Percentiles rank a stretch among this genome's conserved stretches.
Evolutionary conservation across 805 yeast genomes (phyloP).

Genomic region (Cyberlindnera japonica): DNA sequence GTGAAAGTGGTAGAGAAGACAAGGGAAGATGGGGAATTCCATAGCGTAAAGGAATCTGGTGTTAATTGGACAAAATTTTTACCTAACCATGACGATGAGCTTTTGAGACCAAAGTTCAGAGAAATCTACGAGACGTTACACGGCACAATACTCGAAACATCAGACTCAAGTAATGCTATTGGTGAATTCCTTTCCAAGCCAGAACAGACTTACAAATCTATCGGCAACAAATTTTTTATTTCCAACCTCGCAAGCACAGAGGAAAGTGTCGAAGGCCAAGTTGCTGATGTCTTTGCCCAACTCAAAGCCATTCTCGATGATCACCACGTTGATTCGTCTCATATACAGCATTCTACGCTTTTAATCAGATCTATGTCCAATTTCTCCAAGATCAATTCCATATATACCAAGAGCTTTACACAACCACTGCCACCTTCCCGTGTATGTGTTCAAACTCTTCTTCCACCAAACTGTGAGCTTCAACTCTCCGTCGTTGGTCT

Average conservation of each 20-base stretch:
- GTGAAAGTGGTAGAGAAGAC: conserved; percentile 46
- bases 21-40: conserved; percentile 22
- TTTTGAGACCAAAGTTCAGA: conserved; percentile 41
- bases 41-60: conserved; percentile 17
- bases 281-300: conserved; percentile 44
- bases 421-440: conserved; percentile 82
- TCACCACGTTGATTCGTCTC: conserved; percentile 35
- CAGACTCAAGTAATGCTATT: neutral
- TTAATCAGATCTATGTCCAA: conserved; percentile 59
- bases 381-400: conserved; percentile 57
- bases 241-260: conserved; percentile 38
- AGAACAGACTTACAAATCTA: neutral
- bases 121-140: conserved; percentile 28
- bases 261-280: conserved; percentile 40
- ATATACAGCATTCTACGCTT: conserved; percentile 58
- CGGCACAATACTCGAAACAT: neutral
- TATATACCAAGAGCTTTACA: conserved; percentile 55
- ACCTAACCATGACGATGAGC: conserved; percentile 11
- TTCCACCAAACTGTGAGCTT: conserved; percentile 37
- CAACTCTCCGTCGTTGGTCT: conserved; percentile 62
- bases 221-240: conserved; percentile 35
- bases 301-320: conserved; percentile 34
- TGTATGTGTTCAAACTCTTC: conserved; percentile 66
- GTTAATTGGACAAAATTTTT: conserved; percentile 25
- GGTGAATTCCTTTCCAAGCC: conserved; percentile 8